A percentile compares a stretch with the other conserved stretches of the same genome.
phyloP scores from a whole-genome alignment of 1,284 basidiomycete species.

The Xerocomus cyaneibrunnescens region DNA sequence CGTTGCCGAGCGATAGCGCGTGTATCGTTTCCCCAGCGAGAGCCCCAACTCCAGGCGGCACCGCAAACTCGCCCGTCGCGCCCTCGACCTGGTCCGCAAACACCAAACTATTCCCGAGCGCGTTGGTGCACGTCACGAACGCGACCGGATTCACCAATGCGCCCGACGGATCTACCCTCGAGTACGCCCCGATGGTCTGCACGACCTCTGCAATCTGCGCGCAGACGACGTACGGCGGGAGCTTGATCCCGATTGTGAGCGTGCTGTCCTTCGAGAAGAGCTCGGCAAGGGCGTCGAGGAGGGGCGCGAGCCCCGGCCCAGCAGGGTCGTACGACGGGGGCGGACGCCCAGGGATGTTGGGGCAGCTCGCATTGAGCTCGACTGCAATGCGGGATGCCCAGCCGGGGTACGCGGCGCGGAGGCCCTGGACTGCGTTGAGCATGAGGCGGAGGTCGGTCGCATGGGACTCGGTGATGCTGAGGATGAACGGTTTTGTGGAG shows the following conservation, averaged over 20 bases:
- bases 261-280: constrained; percentile 48
- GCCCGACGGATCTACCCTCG: constrained; percentile 18
- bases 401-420: constrained; percentile 43
- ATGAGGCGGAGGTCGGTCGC: constrained; percentile 51
- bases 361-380: constrained; percentile 80
- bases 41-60: constrained; percentile 66
- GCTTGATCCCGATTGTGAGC: constrained; percentile 74
- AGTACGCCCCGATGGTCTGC: constrained; percentile 40
- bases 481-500: constrained; percentile 63
- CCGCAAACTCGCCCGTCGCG: constrained; percentile 42
- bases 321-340: constrained; percentile 64
- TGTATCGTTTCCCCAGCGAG: constrained; percentile 77
- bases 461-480: constrained; percentile 68
- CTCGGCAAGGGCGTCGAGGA: constrained; percentile 54
- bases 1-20: constrained; percentile 71
- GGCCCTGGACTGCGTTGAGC: constrained; percentile 54
- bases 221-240: constrained; percentile 72
- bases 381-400: constrained; percentile 51
- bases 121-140: constrained; percentile 76
- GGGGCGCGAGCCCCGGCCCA: constrained; percentile 8
- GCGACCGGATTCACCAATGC: constrained; percentile 44
- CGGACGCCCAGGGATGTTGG: constrained; percentile 62
- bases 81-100: constrained; percentile 51
- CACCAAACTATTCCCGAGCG: constrained; percentile 66
- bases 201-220: constrained; percentile 62